Base-by-base conservation (phyloP, 2,329 filamentous ascomycete species). In the Calonectria ilicicola region DNA sequence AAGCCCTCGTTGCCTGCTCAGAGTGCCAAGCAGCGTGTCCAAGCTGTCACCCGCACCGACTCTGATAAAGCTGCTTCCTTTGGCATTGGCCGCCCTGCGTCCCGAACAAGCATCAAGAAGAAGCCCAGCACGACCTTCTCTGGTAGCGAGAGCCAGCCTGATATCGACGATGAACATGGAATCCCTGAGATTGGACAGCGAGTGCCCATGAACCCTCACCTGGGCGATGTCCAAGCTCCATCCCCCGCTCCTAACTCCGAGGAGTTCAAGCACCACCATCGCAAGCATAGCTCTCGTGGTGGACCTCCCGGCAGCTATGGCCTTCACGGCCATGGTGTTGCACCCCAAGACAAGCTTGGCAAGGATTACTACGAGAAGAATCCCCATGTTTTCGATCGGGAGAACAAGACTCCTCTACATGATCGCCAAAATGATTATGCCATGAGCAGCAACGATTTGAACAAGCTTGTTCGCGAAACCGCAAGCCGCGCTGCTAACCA, bases 211-310 rank as follows among this genome's bases (percentile, higher is more conserved):
- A 93, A 97, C 81, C 94, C 93, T 66, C 91, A 97, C 82, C 94
- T 97, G 51, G 97, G 97, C 74, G 96, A 98, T 82, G 97, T 98
- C 12, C 97, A 99, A 85, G 97, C 97, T 17, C 97, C 97, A 2
- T 97, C 96, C 2, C 95, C 96, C 1, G 90, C 92, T 2, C 93
- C 92, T 10, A 83, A 84, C 53, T 78, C 84, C 5, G 82, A 84
- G 4, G 83, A 83, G 62, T 76, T 77, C 67, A 87, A 87, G 76
- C 84, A 91, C 73, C 94, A 96, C 80, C 86, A 89, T 66, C 92
- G 95, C 74, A 95, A 91, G 84, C 91, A 90, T 72, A 97, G 95
- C 82, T 93, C 93, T 42, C 87, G 91, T 44, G 89, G 91, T 29
- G 83, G 90, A 10, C 96, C 96, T 1, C 94, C 95, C 4, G 96